Evolutionary conservation across 2,329 filamentous ascomycete genomes (phyloP).

Genomic region (Phoma sp.): DNA sequence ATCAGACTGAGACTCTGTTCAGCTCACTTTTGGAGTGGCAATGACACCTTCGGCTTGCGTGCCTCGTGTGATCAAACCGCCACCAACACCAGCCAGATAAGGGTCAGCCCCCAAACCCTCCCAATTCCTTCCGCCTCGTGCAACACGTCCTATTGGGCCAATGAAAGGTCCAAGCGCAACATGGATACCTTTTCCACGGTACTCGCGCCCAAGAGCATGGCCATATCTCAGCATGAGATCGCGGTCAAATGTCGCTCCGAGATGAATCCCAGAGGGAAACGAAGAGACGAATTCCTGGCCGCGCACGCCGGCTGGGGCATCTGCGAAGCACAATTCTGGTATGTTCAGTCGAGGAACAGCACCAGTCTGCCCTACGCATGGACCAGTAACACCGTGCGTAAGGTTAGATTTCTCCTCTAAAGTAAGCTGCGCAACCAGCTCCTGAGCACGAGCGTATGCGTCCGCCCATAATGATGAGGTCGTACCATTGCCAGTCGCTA

Average conservation of each 20-base stretch:
- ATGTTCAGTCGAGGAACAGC: constrained; percentile 46
- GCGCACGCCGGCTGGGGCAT: constrained; percentile 45
- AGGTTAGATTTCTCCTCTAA: constrained; percentile 52
- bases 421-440: constrained; percentile 49
- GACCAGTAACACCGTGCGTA: constrained; percentile 42
- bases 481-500: constrained; percentile 34
- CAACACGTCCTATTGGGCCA: constrained; percentile 73
- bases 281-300: constrained; percentile 41
- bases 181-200: constrained; percentile 73
- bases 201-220: constrained; percentile 71
- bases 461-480: constrained; percentile 32
- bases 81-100: constrained; percentile 62
- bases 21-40: constrained; percentile 28
- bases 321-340: constrained; percentile 48
- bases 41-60: constrained; percentile 60
- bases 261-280: constrained; percentile 39
- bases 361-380: constrained; percentile 46
- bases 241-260: constrained; percentile 75
- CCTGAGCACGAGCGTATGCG: constrained; percentile 45
- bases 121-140: constrained; percentile 74
- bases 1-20: too few relatives aligned
- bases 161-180: constrained; percentile 72
- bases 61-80: constrained; percentile 56
- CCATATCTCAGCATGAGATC: constrained; percentile 70
- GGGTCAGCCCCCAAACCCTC: constrained; percentile 75